phyloP scores from a whole-genome alignment of 2,329 filamentous ascomycete species.

The Aureobasidium uvarum region DNA sequence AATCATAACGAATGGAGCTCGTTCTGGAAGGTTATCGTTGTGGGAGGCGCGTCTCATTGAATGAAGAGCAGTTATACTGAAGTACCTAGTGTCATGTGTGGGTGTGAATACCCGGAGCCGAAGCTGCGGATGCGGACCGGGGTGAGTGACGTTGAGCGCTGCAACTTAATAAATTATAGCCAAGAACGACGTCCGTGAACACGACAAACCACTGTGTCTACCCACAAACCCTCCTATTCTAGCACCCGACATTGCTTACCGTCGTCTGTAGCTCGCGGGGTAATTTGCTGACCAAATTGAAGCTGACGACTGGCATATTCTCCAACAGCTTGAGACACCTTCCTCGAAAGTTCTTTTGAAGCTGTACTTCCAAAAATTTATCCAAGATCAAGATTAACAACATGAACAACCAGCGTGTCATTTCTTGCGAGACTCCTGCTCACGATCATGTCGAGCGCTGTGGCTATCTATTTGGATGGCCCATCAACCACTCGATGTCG shows the following conservation, averaged over 20 bases:
- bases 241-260: conserved; percentile 21
- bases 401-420: conserved; percentile 19
- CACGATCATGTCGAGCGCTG: conserved; percentile 46
- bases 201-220: conserved; percentile 10
- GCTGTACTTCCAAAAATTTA: not conserved
- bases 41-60: not conserved
- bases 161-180: not conserved
- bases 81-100: not conserved
- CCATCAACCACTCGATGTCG: conserved; percentile 57
- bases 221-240: not conserved
- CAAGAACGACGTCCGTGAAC: conserved; percentile 14
- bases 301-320: conserved; percentile 6
- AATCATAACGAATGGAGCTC: not conserved
- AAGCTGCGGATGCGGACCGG: conserved; percentile 10
- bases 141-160: not conserved
- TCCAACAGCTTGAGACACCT: not conserved
- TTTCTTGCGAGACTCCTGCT: conserved; percentile 18
- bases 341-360: not conserved
- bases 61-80: no score
- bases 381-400: not conserved
- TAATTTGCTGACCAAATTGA: conserved; percentile 22
- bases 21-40: no score
- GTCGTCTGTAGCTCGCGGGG: conserved; percentile 13
- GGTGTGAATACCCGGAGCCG: not conserved
- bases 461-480: conserved; percentile 58